Percentiles rank a stretch among this genome's conserved stretches.
Evolutionary conservation across 2,329 filamentous ascomycete species (phyloP).

Genomic region (Sclerotiophoma versabilis): DNA sequence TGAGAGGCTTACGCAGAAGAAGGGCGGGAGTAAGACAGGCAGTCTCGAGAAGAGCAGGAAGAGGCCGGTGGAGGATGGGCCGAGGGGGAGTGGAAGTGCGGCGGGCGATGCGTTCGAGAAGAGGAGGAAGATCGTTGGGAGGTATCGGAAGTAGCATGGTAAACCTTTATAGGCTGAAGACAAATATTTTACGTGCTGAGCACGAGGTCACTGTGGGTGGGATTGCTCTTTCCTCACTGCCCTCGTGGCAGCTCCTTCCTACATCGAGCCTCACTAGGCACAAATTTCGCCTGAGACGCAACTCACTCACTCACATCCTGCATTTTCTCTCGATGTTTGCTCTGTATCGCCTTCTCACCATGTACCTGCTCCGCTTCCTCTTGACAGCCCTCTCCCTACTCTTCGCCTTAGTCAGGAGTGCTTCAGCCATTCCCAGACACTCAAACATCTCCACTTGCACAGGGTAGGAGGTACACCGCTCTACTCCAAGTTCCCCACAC

Average conservation of each 20-base stretch:
- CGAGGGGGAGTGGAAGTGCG: constrained; percentile 68
- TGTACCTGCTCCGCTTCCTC: not conserved
- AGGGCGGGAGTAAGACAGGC: constrained; percentile 55
- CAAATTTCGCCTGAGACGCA: not conserved
- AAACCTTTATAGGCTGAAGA: not conserved
- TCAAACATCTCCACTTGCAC: constrained; percentile 15
- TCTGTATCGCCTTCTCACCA: not conserved
- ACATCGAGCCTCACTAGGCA: not conserved
- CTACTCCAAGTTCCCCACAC: not conserved
- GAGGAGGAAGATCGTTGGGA: constrained; percentile 47
- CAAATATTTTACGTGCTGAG: not conserved
- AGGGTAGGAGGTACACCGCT: constrained; percentile 1
- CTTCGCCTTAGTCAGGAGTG: not conserved
- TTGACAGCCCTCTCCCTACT: constrained; percentile 5
- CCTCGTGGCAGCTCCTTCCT: not conserved
- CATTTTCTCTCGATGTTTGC: not conserved
- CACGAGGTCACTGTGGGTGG: not conserved
- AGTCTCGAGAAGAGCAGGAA: constrained; percentile 87
- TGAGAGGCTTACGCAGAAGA: constrained; percentile 78
- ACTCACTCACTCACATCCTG: not conserved
- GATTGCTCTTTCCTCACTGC: not conserved
- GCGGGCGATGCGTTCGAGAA: constrained; percentile 76
- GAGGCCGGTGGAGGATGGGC: constrained; percentile 75
- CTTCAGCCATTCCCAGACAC: not conserved
- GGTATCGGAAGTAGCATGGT: constrained; percentile 32